A percentile compares a stretch with the other conserved stretches of the same genome.
These are phyloP conservation scores for Fusarium longipes DNA, from an alignment of 2,329 filamentous ascomycete species.

Conservation along the genomic window DNA sequence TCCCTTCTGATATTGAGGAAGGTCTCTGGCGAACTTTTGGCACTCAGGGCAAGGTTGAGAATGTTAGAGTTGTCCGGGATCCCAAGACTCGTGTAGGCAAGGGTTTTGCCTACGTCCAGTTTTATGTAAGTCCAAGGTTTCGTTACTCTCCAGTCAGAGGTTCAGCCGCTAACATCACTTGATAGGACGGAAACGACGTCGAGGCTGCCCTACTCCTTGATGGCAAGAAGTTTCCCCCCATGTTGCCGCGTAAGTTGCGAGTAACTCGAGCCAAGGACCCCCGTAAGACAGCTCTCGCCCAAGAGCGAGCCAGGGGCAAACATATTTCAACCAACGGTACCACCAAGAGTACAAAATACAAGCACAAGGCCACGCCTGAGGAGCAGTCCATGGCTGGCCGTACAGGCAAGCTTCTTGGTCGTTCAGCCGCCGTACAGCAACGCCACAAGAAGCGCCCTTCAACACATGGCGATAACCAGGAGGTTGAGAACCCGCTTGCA, in stretches of 20 bases:
- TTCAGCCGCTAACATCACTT: slow-evolving; percentile 10
- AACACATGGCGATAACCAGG: slow-evolving; percentile 38
- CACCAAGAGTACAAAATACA: slow-evolving; percentile 65
- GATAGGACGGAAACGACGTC: slow-evolving; percentile 81
- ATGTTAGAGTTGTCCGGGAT: slow-evolving; percentile 91
- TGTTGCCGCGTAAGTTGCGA: slow-evolving; percentile 89
- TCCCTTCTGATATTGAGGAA: slow-evolving; percentile 89
- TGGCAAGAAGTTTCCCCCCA: slow-evolving; percentile 91
- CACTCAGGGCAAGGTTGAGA: slow-evolving; percentile 84
- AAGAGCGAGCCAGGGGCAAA: slow-evolving; percentile 50
- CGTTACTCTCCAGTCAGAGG: neutral
- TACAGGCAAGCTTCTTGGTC: slow-evolving; percentile 78
- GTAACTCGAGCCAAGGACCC: slow-evolving; percentile 87
- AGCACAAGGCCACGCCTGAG: slow-evolving; percentile 75
- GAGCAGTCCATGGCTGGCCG: slow-evolving; percentile 79
- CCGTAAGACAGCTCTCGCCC: slow-evolving; percentile 66
- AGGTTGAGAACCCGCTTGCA: slow-evolving; percentile 17
- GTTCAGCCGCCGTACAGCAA: slow-evolving; percentile 68
- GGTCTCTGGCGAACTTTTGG: slow-evolving; percentile 87
- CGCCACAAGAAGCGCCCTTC: slow-evolving; percentile 45
- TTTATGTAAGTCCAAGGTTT: slow-evolving; percentile 67
- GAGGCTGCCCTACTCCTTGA: slow-evolving; percentile 90
- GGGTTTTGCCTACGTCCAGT: slow-evolving; percentile 97
- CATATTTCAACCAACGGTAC: slow-evolving; percentile 53
- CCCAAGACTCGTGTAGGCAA: slow-evolving; percentile 92